Evolutionary conservation across 805 yeast genomes (phyloP), one percentile per base, ranked within the genome.

Genomic region (Cyberlindnera nakhonratchasimensis): DNA sequence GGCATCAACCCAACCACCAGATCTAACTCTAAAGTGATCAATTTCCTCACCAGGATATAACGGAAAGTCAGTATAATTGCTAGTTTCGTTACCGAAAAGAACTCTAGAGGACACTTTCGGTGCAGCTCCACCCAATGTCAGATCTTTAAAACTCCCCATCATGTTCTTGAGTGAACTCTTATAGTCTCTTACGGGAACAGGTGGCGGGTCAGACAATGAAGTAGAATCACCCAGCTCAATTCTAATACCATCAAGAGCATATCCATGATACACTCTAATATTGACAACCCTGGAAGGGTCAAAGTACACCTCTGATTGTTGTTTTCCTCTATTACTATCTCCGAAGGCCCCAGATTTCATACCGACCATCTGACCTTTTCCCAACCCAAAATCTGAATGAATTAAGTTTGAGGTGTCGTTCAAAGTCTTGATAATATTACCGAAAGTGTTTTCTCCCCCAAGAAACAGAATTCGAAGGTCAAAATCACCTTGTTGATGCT

Each of bases 1-100:
- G 2, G 83, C 96, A 67, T 93, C 98, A 5, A 93, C 69, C 97
- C 98, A 93, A 2, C 72, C 79, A 10, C 98, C 98, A 31, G 79
- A 70, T 50, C 95, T 71, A 34, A 88, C 65, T 32, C 73, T 70
- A 41, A 90, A 66, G 20, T 82, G 83, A 3, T 69, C 59, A 7
- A 91, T 66, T 9, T 50, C 45, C 57, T 91, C 96, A 35, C 79
- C 86, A 0, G 59, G 60, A 3, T 66, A 65, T n/a, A 89, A 53
- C 1, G 57, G 59, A 44, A 82, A 74, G 45, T 82, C 89, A 0
- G 80, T 56, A 47, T 70, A 80, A 44, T 75, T 69, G 9, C 51
- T 50, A 6, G 74, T 80, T 42, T 69, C 65, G 20, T 76, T 75
- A 4, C 91, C 93, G 38, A 80, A 65, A 11, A 64, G 48, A 49